Base-by-base conservation (phyloP, 805 yeast species). In the Ogataea corticis region DNA sequence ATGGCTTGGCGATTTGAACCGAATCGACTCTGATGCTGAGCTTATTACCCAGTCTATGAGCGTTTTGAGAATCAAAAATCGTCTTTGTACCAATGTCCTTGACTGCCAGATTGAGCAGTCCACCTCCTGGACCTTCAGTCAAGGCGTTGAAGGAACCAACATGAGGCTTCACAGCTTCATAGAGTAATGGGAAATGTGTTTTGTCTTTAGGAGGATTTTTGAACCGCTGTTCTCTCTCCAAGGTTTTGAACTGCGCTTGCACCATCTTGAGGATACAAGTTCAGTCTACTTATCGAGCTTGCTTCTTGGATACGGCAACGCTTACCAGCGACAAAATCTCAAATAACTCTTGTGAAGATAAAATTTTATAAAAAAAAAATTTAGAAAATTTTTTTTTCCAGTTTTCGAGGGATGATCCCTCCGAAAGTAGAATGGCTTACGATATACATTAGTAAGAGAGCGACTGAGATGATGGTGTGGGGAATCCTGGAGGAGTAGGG, bases 101-200 rank as follows among this genome's bases (percentile, higher is more conserved):
- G 38, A 85, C 95, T 2, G 87, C 97, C 41, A 85, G 70, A 64
- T 91, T 89, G 49, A 94, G 73, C 19, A 94, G 67, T 5, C 97
- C 97, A 38, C 92, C 96, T 35, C 75, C 82, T 18, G 87, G 81
- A 35, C 96, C 96, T 47, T 87, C 96, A 18, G 96, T 87, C 46
- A 94, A 73, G 4, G 97, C 97, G 73, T 94, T 86, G 75, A 94
- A 94, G 1, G 98, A 92, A 7, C 96, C 97, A 45, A 94, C 79
- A 65, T 94, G 99, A 4, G 99, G 99, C 46, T 82, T 81, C 33
- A 94, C 94, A 13, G 99, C 98, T 51, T 89, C 96, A 47, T 79
- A 78, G 30, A 94, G 75, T 33, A 90, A 69, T 13, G 97, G 96
- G 59, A 71, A 92, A 7, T 87, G 87, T 25, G 88, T 75, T 63